Evolutionary conservation across 345 rosid genomes (phyloP), one percentile per base, ranked within the genome.

Genomic region (Theobroma cacao): DNA sequence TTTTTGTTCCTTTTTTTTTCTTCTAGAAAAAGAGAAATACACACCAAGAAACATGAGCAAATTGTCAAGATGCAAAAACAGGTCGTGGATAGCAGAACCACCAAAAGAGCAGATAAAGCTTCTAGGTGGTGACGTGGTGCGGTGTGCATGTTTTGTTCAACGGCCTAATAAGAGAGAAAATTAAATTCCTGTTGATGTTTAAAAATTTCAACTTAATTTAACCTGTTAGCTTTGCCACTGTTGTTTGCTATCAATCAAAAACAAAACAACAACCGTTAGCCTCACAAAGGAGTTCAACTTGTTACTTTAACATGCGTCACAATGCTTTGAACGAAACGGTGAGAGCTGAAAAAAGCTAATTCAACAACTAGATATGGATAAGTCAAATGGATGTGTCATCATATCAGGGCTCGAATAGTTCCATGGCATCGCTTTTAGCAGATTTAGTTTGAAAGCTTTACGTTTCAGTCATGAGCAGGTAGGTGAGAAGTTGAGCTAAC

Each of bases 401-500:
- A 33, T 9, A 31, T 50, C 60, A 50, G 26, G 31, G 7, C 15
- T 41, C 5, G 43, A 33, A 30, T 30, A 5, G n/a, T 30, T 28
- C 65, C 17, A 60, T 60, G 65, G 36, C 65, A 24, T 10, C 33
- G 12, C 24, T n/a, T 15, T 15, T 11, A 17, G 4, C 2, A 17
- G 12, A 7, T 14, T 30, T 31, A 30, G 38, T 61, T 65, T 65
- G 47, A 72, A 65, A 65, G 47, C 70, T 20, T 34, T 7, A 65
- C 7, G 11, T 33, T 53, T 28, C 6, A 34, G 33, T 72, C 41
- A 12, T 20, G 12, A 20, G 34, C 18, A 17, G 77, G 26, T 28
- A 58, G 26, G 38, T 75, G 40, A 60, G 68, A 28, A 30, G 69
- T 75, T 60, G 67, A 60, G 36, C 77, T 75, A 60, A 45, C 43